Base-by-base conservation (phyloP, 345 rosid genomes). In the Psidium friedrichsthalianum region DNA sequence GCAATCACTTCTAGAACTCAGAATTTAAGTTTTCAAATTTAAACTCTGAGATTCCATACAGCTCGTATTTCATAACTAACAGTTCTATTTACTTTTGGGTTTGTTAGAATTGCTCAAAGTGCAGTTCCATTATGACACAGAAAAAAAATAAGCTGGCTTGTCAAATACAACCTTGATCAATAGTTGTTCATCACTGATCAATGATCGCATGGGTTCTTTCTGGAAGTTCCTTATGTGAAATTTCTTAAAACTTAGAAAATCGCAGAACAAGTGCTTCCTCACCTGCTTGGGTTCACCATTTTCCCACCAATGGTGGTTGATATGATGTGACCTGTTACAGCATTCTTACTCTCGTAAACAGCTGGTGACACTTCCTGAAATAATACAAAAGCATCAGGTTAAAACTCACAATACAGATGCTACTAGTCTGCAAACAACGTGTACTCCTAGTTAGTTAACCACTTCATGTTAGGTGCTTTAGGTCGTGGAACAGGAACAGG, bases 201-300 rank as follows among this genome's bases (percentile, higher is more conserved):
- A 69, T 18, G 47, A 69, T 69, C 18, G 8, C 80, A 69, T 8
- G 36, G 47, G 80, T 69, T 69, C 53, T 49, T 81, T 32, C 51
- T 81, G 55, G 49, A 36, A 69, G 78, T 36, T 32, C 25, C 20
- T 36, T 8, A 36, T 0, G 7, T 69, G 47, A 32, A 18, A 69
- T 69, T 69, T 12, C 47, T 69, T 69, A 69, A 18, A 36, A 69
- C 78, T 69, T 9, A 16, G 24, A 51, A 51, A n/a, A 61, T 85
- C 29, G 82, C 56, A 87, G 36, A 59, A 54, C 16, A 15, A 57
- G 55, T 54, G 47, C 52, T 53, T 3, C 14, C 83, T 18, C 59
- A 94, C 97, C 97, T 87, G 95, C 84, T 95, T 95, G 74, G 96
- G 94, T 91, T 95, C 96, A 57, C 97, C 97, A 86, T 94, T 95